phyloP scores from a whole-genome alignment of 495 filamentous ascomycete species.

The Aspergillus biplanus region DNA sequence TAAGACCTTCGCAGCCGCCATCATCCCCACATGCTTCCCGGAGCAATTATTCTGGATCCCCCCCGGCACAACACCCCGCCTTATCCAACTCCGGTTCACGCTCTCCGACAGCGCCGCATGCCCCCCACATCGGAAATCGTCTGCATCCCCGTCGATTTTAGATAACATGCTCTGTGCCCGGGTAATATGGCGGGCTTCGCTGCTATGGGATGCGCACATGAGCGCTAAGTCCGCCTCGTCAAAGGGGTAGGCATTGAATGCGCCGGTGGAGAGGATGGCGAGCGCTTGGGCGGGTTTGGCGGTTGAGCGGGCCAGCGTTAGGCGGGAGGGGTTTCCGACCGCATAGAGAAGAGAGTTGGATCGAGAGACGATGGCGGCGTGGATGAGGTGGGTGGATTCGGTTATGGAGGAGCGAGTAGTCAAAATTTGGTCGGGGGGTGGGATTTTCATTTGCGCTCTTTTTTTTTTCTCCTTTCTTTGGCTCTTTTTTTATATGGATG shows the following conservation, averaged over 20 bases:
- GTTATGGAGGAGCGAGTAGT: conserved; percentile 35
- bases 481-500: no score
- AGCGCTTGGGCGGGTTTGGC: conserved; percentile 48
- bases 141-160: conserved; percentile 26
- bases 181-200: conserved; percentile 41
- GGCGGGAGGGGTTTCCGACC: conserved; percentile 40
- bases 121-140: conserved; percentile 41
- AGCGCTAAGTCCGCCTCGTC: conserved; percentile 44
- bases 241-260: conserved; percentile 34
- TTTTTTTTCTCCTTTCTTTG: not conserved
- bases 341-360: conserved; percentile 35
- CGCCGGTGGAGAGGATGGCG: conserved; percentile 38
- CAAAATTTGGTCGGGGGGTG: conserved; percentile 26
- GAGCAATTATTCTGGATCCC: conserved; percentile 44
- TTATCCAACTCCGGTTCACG: conserved; percentile 42
- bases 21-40: conserved; percentile 47
- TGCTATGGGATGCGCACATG: conserved; percentile 51
- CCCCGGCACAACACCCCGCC: conserved; percentile 37
- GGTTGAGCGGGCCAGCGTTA: conserved; percentile 44
- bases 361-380: conserved; percentile 40
- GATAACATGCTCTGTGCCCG: conserved; percentile 39
- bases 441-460: not conserved
- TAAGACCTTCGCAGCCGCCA: conserved; percentile 38
- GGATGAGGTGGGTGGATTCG: conserved; percentile 43
- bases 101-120: conserved; percentile 35